These are phyloP conservation scores for Penicillium riverlandense DNA, from an alignment of 495 filamentous ascomycete species.

Conservation along the genomic window DNA sequence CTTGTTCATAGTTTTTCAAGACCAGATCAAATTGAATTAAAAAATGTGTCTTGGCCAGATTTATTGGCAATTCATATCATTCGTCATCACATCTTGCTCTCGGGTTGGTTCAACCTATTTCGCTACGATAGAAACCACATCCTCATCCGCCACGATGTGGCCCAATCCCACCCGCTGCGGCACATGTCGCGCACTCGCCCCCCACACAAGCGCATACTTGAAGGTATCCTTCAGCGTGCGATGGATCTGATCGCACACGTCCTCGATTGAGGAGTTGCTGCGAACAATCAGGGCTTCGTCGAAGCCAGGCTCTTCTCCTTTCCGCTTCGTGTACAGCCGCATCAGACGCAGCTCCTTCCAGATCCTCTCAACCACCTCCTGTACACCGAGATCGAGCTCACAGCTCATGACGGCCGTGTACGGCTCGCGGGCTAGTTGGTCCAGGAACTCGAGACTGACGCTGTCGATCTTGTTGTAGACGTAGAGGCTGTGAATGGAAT, in stretches of 20 bases:
- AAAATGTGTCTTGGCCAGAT: neutral
- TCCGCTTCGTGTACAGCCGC: conserved; percentile 93
- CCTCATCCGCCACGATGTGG: conserved; percentile 87
- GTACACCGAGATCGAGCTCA: conserved; percentile 93
- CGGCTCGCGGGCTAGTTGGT: conserved; percentile 84
- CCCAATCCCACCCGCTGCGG: conserved; percentile 87
- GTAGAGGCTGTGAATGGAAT: conserved; percentile 61
- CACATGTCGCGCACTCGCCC: conserved; percentile 87
- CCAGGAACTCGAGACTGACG: conserved; percentile 86
- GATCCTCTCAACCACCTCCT: conserved; percentile 88
- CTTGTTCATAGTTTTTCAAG: conserved; percentile 6
- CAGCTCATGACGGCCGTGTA: conserved; percentile 97
- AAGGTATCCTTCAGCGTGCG: conserved; percentile 94
- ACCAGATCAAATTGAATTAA: conserved; percentile 3
- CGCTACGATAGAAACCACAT: conserved; percentile 89
- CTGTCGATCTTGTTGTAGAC: conserved; percentile 99
- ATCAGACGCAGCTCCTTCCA: conserved; percentile 94
- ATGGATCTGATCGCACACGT: conserved; percentile 96
- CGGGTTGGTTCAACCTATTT: conserved; percentile 20
- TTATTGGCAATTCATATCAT: neutral
- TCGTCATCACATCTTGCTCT: conserved; percentile 5
- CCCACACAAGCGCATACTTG: conserved; percentile 98
- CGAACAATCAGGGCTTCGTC: conserved; percentile 90
- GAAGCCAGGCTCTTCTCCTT: conserved; percentile 88
- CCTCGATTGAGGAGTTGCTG: conserved; percentile 80